Evolutionary conservation across 805 yeast species (phyloP).

Genomic region (Cyberlindnera xylosilytica): DNA sequence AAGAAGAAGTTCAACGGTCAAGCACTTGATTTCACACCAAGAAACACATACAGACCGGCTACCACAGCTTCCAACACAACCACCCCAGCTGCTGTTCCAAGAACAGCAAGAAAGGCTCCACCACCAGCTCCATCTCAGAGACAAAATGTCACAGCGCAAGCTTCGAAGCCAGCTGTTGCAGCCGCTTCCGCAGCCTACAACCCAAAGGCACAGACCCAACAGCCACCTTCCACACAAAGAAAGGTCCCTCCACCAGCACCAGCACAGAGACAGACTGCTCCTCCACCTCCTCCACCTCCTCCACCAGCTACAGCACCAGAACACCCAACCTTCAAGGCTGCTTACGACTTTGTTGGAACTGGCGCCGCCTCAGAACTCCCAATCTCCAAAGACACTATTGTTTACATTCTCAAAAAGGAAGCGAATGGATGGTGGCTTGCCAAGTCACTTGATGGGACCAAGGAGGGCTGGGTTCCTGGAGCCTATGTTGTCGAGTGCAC

Average conservation of each 20-base stretch:
- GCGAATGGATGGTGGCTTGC: constrained; percentile 96
- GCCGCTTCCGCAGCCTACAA: constrained; percentile 40
- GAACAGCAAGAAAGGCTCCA: constrained; percentile 25
- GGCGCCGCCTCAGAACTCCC: constrained; percentile 82
- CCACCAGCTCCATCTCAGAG: constrained; percentile 29
- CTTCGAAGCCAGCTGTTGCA: constrained; percentile 18
- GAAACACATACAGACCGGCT: constrained; percentile 18
- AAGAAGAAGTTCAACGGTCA: constrained; percentile 40
- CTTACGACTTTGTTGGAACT: constrained; percentile 85
- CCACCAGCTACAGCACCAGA: constrained; percentile 58
- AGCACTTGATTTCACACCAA: constrained; percentile 30
- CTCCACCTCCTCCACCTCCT: constrained; percentile 80
- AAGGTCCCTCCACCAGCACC: constrained; percentile 24
- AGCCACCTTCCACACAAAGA: constrained; percentile 12
- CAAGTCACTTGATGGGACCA: constrained; percentile 65
- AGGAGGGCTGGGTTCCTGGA: constrained; percentile 97
- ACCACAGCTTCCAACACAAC: not conserved
- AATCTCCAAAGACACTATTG: constrained; percentile 68
- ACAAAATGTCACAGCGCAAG: constrained; percentile 12
- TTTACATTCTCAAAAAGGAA: constrained; percentile 67
- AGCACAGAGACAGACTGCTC: constrained; percentile 42
- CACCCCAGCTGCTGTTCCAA: not conserved
- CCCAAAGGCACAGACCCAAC: constrained; percentile 30
- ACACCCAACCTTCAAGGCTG: constrained; percentile 77
- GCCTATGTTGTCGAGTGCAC: constrained; percentile 72